These are phyloP conservation scores for Peronosclerospora sorghi DNA, from an alignment of 352 stramenopile genomes.

Conservation along the genomic window DNA sequence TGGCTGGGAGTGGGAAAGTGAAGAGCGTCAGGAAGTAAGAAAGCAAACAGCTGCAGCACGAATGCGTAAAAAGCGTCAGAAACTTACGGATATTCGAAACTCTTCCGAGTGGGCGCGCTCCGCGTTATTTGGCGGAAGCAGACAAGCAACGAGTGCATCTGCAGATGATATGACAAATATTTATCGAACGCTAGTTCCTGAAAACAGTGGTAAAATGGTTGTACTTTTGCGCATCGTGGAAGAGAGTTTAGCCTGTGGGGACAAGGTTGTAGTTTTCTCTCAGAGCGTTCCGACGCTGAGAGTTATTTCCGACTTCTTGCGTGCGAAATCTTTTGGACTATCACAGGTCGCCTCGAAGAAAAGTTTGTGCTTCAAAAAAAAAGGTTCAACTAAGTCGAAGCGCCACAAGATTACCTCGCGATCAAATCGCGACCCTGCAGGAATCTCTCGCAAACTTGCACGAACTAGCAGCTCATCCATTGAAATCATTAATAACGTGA, in stretches of 20 bases:
- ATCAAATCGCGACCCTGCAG: constrained; percentile 42
- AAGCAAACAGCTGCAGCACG: constrained; percentile 34
- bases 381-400: constrained; percentile 17
- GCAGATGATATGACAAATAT: not conserved
- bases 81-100: constrained; percentile 43
- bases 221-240: constrained; percentile 64
- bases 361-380: constrained; percentile 8
- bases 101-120: constrained; percentile 59
- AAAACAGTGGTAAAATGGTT: constrained; percentile 76
- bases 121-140: constrained; percentile 20
- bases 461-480: not conserved
- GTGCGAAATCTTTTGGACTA: constrained; percentile 40
- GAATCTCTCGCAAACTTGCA: constrained; percentile 29
- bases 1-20: constrained; percentile 59
- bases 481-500: constrained; percentile 1
- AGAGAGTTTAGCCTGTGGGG: constrained; percentile 55
- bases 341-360: constrained; percentile 16
- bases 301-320: constrained; percentile 62
- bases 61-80: constrained; percentile 46
- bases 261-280: constrained; percentile 85
- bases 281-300: constrained; percentile 82
- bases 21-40: constrained; percentile 47
- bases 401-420: constrained; percentile 17
- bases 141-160: not conserved
- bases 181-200: constrained; percentile 40